Evolutionary conservation across 768 basidiomycete species (phyloP), one percentile per base, ranked within the genome.

Genomic region (Ephemerocybe angulata): DNA sequence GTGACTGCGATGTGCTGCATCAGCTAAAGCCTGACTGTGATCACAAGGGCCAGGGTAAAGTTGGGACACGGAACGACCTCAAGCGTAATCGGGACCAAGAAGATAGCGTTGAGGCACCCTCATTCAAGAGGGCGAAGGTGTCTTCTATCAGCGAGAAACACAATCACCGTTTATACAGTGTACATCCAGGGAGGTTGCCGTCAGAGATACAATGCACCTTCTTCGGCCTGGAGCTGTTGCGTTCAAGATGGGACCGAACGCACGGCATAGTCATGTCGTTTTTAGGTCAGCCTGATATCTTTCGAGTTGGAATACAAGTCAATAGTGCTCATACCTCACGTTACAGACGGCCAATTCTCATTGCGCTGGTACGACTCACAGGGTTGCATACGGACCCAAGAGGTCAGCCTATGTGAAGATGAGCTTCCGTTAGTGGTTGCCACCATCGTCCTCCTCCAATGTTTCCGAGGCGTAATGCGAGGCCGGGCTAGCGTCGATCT

Each of bases 331-430:
- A 27, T 40, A 19, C 28, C 15, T 27, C 19, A 6, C 7, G n/a
- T 17, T 7, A 5, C 37, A 52, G 50, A 52, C 37, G 15, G 28
- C 12, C 13, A 8, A 6, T 19, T 52, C 1, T 15, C 33, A 6
- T 10, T 52, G 13, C 4, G 28, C 17, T 52, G 38, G 7, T 52
- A 52, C 37, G 50, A 52, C 38, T 30, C 50, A 25, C 50, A 52
- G 13, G 50, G 50, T 6, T 40, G 1, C 4, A 52, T 52, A 4
- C 10, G 15, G 4, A 41, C 50, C 6, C 7, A 3, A 12, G 8
- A 35, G 3, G 21, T 52, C 37, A 38, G 41, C 24, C 25, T 52
- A n/a, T n/a, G n/a, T 17, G 50, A 27, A 8, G 25, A 29, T 17
- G 37, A 52, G 17, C 27, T 52, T 15, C 50, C 50, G 12, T 21